Percentiles rank a stretch among this genome's conserved stretches.
Evolutionary conservation across 129 eudicot genomes (phyloP).

Genomic region (Kitagawia praeruptora): DNA sequence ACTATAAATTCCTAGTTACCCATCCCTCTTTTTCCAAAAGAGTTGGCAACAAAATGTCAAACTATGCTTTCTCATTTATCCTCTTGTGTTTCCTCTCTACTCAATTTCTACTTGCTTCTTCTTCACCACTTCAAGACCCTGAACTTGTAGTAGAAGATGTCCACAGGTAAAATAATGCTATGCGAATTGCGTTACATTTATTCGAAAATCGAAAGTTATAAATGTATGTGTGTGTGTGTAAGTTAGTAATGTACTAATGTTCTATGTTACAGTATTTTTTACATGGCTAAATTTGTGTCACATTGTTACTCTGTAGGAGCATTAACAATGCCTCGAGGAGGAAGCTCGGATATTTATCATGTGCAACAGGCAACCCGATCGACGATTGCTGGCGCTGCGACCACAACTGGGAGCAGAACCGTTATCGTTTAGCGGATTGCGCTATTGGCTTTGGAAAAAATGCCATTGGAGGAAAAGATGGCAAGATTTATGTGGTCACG

Average conservation of each 20-base stretch:
- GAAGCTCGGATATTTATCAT: slow-evolving; percentile 54
- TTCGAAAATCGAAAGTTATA: too few relatives aligned
- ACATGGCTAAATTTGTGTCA: background rate
- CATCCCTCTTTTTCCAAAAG: slow-evolving; percentile 2
- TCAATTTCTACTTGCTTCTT: slow-evolving; percentile 16
- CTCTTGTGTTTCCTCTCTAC: slow-evolving; percentile 19
- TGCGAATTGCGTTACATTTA: background rate
- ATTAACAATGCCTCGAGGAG: slow-evolving; percentile 64
- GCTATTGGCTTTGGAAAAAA: slow-evolving; percentile 83
- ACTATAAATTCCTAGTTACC: slow-evolving; percentile 21
- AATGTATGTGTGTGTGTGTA: too few relatives aligned
- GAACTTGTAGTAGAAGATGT: slow-evolving; percentile 51
- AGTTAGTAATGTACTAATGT: too few relatives aligned
- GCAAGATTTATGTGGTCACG: slow-evolving; percentile 62
- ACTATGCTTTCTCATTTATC: slow-evolving; percentile 4
- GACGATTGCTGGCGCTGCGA: slow-evolving; percentile 97
- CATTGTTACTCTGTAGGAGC: slow-evolving; percentile 18
- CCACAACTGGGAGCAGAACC: slow-evolving; percentile 57
- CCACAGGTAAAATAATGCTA: slow-evolving; percentile 17
- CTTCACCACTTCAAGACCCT: slow-evolving; percentile 40
- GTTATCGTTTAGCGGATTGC: slow-evolving; percentile 77
- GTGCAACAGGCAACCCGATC: slow-evolving; percentile 77
- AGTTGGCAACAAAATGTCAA: slow-evolving; percentile 7
- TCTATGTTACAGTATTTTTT: background rate
- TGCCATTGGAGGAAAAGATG: slow-evolving; percentile 63